Conservation (phyloP, 352 stramenopile species). For the Thraustotheca clavata region DNA sequence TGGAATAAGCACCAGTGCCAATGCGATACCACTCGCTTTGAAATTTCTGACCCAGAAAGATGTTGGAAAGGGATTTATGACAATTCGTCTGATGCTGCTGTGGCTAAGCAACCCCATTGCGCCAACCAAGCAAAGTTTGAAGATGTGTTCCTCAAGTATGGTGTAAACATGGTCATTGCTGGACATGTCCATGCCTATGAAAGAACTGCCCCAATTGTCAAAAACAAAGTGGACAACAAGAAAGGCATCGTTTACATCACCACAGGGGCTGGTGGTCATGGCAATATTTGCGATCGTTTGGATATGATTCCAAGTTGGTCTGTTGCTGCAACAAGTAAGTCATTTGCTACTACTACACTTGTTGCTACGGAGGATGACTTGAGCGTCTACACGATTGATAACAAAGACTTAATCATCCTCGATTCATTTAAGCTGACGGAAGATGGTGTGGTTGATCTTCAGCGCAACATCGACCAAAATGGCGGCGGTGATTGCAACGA, state of each 20-base stretch:
- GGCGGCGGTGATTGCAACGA: too few relatives aligned
- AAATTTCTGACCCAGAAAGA: conserved; percentile 28
- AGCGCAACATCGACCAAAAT: too few relatives aligned
- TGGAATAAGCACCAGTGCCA: conserved; percentile 55
- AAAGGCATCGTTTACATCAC: conserved; percentile 25
- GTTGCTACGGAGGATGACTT: not conserved
- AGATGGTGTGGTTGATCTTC: too few relatives aligned
- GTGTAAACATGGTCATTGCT: conserved; percentile 22
- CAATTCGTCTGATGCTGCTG: not conserved
- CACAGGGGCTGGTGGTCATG: conserved; percentile 8
- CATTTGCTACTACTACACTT: not conserved
- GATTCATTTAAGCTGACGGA: not conserved
- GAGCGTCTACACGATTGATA: conserved; percentile 40
- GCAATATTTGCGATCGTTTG: conserved; percentile 27
- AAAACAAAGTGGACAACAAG: conserved; percentile 9
- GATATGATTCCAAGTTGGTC: not conserved
- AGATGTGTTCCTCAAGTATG: conserved; percentile 21
- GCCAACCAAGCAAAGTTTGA: conserved; percentile 25
- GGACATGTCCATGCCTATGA: conserved; percentile 27
- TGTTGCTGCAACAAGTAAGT: not conserved
- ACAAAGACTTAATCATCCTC: conserved; percentile 20
- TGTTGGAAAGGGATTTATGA: conserved; percentile 43
- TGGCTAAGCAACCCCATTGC: conserved; percentile 34
- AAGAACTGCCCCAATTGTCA: not conserved
- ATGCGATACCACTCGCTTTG: conserved; percentile 32